A percentile compares a stretch with the other conserved stretches of the same genome.
phyloP scores from a whole-genome alignment of 805 yeast genomes.

The Nakazawaea sp. region DNA sequence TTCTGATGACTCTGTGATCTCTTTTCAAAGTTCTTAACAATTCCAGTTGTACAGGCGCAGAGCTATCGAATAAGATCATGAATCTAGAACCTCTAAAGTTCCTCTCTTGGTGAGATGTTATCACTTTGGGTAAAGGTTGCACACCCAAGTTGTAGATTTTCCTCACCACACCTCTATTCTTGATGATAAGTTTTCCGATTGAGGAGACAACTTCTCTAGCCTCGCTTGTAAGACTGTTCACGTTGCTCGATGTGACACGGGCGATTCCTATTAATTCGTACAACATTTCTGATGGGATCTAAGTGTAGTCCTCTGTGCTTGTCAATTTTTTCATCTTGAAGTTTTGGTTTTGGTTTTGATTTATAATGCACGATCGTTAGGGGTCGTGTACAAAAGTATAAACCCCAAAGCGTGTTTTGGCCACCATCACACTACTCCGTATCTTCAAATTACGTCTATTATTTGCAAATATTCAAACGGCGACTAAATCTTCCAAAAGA shows the following conservation, averaged over 20 bases:
- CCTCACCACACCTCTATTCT: slow-evolving; percentile 92
- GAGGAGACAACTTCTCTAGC: slow-evolving; percentile 51
- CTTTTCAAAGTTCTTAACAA: slow-evolving; percentile 70
- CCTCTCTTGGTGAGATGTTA: slow-evolving; percentile 79
- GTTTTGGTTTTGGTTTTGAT: too few relatives aligned
- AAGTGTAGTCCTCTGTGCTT: too few relatives aligned
- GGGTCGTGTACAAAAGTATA: too few relatives aligned
- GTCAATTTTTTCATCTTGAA: too few relatives aligned
- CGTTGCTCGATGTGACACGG: slow-evolving; percentile 58
- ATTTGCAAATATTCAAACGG: too few relatives aligned
- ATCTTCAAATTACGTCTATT: too few relatives aligned
- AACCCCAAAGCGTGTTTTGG: too few relatives aligned
- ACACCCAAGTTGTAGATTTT: slow-evolving; percentile 75
- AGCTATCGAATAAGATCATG: slow-evolving; percentile 78
- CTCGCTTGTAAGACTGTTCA: slow-evolving; percentile 36
- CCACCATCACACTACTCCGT: too few relatives aligned
- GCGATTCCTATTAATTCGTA: slow-evolving; percentile 90
- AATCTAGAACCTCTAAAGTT: slow-evolving; percentile 91
- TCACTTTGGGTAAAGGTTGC: slow-evolving; percentile 69
- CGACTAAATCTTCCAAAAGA: too few relatives aligned
- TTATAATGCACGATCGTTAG: too few relatives aligned
- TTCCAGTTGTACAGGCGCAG: slow-evolving; percentile 82
- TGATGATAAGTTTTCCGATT: slow-evolving; percentile 74
- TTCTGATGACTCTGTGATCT: slow-evolving; percentile 88
- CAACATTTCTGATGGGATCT: too few relatives aligned